Evolutionary conservation across 768 basidiomycete genomes (phyloP).

Genomic region (Dictyophora rubrovolvata): DNA sequence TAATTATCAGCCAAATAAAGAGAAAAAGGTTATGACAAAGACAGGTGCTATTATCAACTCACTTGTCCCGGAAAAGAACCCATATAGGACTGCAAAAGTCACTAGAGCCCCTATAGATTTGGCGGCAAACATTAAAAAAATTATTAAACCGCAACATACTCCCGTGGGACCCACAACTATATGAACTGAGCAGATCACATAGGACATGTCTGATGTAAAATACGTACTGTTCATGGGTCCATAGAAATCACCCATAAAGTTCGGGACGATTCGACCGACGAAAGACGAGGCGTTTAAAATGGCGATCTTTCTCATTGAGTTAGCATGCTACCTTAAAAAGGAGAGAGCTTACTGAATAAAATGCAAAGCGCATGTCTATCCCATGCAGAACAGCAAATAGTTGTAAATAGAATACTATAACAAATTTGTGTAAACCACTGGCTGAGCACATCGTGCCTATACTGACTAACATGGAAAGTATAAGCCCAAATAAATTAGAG

Average conservation of each 20-base stretch:
- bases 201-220: background rate
- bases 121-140: constrained; percentile 10
- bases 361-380: constrained; percentile 8
- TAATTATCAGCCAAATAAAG: background rate
- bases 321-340: background rate
- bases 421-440: background rate
- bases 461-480: constrained; percentile 3
- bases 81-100: constrained; percentile 10
- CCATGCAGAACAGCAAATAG: constrained; percentile 9
- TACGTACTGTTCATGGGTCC: constrained; percentile 17
- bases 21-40: background rate
- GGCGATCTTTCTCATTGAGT: constrained; percentile 20
- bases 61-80: constrained; percentile 13
- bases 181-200: background rate
- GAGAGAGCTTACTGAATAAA: constrained; percentile 8
- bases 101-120: background rate
- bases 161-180: constrained; percentile 1
- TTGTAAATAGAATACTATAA: constrained; percentile 12
- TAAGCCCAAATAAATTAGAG: background rate
- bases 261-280: constrained; percentile 27
- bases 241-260: constrained; percentile 21
- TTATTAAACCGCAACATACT: constrained; percentile 1
- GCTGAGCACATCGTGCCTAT: background rate
- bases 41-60: background rate
- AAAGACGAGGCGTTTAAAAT: constrained; percentile 28